These are phyloP conservation scores for Emmonsiellopsis sp. DNA, from an alignment of 2,329 filamentous ascomycete species.

Conservation along the genomic window DNA sequence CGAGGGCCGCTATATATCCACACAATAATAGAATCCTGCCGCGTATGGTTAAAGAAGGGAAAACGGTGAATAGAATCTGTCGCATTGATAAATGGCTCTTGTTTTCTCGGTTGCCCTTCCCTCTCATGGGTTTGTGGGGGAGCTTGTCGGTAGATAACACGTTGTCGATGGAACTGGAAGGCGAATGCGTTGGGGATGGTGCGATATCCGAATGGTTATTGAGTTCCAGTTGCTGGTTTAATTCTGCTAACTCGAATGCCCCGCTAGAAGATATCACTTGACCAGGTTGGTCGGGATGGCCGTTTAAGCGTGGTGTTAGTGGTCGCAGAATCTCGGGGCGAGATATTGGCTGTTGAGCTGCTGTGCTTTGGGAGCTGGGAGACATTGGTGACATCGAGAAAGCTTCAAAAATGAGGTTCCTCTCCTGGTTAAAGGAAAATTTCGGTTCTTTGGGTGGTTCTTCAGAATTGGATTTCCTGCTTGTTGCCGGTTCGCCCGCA, in stretches of 20 bases:
- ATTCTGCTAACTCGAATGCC: too few species aligned
- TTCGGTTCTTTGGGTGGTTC: neutral
- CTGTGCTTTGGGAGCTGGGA: neutral
- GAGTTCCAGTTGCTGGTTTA: too few species aligned
- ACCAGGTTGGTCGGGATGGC: too few species aligned
- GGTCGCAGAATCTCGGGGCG: slow-evolving; percentile 1
- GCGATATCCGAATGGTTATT: too few species aligned
- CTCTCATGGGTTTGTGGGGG: neutral
- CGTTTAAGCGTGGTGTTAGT: neutral
- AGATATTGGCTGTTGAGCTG: slow-evolving; percentile 4
- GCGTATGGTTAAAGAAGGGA: slow-evolving; percentile 50
- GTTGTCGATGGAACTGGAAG: neutral
- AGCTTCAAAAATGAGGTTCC: neutral
- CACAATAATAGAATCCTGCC: slow-evolving; percentile 48
- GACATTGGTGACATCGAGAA: slow-evolving; percentile 1
- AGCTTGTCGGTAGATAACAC: neutral
- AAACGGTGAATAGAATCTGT: slow-evolving; percentile 58
- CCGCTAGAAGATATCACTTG: too few species aligned
- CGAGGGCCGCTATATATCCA: slow-evolving; percentile 52
- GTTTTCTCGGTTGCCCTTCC: neutral
- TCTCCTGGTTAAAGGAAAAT: neutral
- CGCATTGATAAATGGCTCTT: slow-evolving; percentile 26
- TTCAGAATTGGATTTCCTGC: neutral
- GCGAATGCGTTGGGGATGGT: too few species aligned
- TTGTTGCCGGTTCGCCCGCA: neutral